Percentiles rank a stretch among this genome's conserved stretches.
phyloP scores from a whole-genome alignment of 306 rosid genomes.

The Malus orientalis region DNA sequence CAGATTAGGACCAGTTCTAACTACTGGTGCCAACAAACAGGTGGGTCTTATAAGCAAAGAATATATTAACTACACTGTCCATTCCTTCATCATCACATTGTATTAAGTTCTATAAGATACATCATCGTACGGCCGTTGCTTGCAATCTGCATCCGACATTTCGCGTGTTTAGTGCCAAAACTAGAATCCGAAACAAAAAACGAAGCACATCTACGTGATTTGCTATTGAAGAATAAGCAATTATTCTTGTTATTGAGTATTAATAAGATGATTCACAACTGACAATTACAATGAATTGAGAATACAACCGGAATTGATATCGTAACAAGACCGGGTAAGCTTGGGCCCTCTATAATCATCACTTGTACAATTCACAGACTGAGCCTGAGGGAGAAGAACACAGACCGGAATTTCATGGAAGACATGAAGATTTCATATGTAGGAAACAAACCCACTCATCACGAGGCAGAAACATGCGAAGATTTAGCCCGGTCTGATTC shows the following conservation, averaged over 20 bases:
- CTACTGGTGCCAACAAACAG: not conserved
- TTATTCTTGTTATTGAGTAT: not conserved
- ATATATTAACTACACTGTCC: not conserved
- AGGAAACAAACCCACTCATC: conserved; percentile 15
- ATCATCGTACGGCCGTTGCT: not conserved
- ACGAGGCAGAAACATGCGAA: conserved; percentile 35
- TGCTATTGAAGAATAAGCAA: not conserved
- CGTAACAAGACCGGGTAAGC: not conserved
- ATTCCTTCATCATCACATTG: not conserved
- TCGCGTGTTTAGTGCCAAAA: not conserved
- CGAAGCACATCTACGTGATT: not conserved
- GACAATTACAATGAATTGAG: conserved; percentile 1
- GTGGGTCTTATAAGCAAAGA: not conserved
- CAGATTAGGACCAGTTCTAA: not conserved
- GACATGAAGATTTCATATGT: not conserved
- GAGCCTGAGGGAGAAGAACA: not conserved
- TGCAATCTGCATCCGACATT: not conserved
- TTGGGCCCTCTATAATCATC: not conserved
- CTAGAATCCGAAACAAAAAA: not conserved
- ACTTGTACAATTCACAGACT: not conserved
- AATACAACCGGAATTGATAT: not conserved
- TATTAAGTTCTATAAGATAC: not conserved
- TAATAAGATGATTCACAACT: not conserved
- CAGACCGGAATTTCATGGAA: not conserved
- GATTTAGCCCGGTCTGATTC: conserved; percentile 75